Percentiles rank a stretch among this genome's conserved stretches.
phyloP scores from a whole-genome alignment of 495 filamentous ascomycete genomes.

The Xeromyces bisporus region DNA sequence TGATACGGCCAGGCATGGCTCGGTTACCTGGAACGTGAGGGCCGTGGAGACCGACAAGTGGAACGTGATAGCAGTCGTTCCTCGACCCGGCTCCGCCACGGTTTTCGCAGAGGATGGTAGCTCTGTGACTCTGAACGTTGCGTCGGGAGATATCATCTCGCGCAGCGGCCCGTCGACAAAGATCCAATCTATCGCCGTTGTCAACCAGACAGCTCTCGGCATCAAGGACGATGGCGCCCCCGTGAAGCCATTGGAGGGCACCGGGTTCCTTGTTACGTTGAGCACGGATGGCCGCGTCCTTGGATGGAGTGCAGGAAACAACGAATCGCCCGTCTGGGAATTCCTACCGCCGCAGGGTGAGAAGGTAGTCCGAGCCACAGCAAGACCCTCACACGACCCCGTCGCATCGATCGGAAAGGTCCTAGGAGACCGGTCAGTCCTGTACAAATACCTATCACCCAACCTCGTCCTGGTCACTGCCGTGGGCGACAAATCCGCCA shows the following conservation, averaged over 20 bases:
- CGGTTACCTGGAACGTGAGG: conserved; percentile 56
- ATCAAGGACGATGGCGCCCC: conserved; percentile 22
- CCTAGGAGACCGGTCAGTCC: conserved; percentile 72
- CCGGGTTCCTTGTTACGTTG: conserved; percentile 40
- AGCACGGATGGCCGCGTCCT: conserved; percentile 42
- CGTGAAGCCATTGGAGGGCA: conserved; percentile 10
- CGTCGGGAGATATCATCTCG: conserved; percentile 38
- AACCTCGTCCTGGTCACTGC: conserved; percentile 71
- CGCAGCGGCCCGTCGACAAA: conserved; percentile 14
- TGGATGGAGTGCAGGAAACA: conserved; percentile 34
- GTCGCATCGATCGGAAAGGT: conserved; percentile 92
- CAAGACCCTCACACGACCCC: conserved; percentile 61
- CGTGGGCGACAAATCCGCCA: conserved; percentile 39
- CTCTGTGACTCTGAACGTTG: conserved; percentile 35
- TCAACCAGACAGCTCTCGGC: conserved; percentile 11
- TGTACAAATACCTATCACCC: conserved; percentile 93
- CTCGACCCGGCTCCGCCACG: conserved; percentile 38
- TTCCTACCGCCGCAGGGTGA: conserved; percentile 55
- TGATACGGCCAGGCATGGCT: conserved; percentile 56
- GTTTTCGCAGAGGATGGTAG: conserved; percentile 42
- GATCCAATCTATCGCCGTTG: conserved; percentile 17
- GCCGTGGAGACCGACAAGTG: conserved; percentile 42
- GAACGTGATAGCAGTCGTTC: conserved; percentile 51
- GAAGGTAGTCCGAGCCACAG: conserved; percentile 44
- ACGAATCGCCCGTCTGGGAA: conserved; percentile 46